Conservation (phyloP, 345 rosid species). For the Arabidopsis thaliana region DNA sequence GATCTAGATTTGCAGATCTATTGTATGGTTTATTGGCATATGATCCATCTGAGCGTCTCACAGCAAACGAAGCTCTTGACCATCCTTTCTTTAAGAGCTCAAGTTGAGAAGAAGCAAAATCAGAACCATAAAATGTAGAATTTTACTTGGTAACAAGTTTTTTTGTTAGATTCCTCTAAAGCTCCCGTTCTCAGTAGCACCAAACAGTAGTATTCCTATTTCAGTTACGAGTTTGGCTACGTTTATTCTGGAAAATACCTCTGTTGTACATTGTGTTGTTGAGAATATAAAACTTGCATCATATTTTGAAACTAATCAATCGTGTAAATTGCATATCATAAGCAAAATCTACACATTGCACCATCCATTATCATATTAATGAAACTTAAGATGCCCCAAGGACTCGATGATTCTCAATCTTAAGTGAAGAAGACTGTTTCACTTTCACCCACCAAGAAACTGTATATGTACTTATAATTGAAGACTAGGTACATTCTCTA, state of each 20-base stretch:
- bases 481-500: constrained; percentile 5
- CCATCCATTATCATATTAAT: not conserved
- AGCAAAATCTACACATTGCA: not conserved
- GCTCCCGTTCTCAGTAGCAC: constrained; percentile 23
- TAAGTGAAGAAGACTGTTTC: too few species aligned
- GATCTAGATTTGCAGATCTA: constrained; percentile 55
- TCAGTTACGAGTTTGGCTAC: constrained; percentile 25
- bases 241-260: constrained; percentile 20
- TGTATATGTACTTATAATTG: not conserved
- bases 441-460: not conserved
- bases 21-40: constrained; percentile 66
- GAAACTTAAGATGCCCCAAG: not conserved
- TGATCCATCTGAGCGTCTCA: constrained; percentile 75
- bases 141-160: constrained; percentile 23
- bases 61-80: constrained; percentile 69
- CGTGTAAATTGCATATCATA: constrained; percentile 2
- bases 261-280: constrained; percentile 43
- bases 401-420: not conserved
- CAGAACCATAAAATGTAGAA: constrained; percentile 31
- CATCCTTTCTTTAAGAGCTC: constrained; percentile 66
- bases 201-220: constrained; percentile 10
- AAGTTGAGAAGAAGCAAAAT: constrained; percentile 33
- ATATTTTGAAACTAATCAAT: constrained; percentile 10
- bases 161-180: constrained; percentile 31
- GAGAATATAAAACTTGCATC: constrained; percentile 6